These are phyloP conservation scores for Zea luxurians DNA, from an alignment of 176 grass and related monocot species.

Conservation along the genomic window DNA sequence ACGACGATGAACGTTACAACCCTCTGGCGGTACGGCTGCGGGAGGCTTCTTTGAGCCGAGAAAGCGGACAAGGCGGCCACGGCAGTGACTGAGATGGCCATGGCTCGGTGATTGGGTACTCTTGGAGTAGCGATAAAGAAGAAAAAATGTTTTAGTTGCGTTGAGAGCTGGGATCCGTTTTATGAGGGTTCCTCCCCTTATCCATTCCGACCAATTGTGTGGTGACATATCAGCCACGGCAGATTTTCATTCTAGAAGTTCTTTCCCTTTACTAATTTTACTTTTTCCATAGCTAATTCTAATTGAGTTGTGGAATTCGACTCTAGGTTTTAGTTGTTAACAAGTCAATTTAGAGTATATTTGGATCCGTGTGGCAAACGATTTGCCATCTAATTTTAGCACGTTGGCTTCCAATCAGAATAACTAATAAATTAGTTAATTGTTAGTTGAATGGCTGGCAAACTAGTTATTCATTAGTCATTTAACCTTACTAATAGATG, in stretches of 20 bases:
- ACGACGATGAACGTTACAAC: constrained; percentile 33
- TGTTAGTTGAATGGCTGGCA: no score
- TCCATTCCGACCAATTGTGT: constrained; percentile 46
- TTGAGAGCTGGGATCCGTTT: constrained; percentile 29
- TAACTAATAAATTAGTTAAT: no score
- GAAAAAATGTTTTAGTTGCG: constrained; percentile 8
- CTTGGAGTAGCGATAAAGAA: constrained; percentile 14
- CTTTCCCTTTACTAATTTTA: no score
- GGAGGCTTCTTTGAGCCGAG: constrained; percentile 25
- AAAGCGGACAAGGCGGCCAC: constrained; percentile 48
- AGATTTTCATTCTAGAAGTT: constrained; percentile 50
- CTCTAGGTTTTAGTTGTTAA: neutral
- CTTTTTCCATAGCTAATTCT: neutral
- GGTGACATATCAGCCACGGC: constrained; percentile 50
- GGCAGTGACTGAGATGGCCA: constrained; percentile 40
- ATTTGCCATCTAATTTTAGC: no score
- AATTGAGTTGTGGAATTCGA: neutral
- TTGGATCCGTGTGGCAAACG: no score
- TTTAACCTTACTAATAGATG: no score
- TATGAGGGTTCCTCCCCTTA: constrained; percentile 45
- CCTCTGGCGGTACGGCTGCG: constrained; percentile 12
- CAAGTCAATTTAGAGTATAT: neutral
- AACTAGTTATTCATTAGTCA: no score
- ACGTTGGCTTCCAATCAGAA: no score
- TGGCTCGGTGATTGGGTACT: constrained; percentile 20